A percentile compares a stretch with the other conserved stretches of the same genome.
Evolutionary conservation across 192 early-diverging fungal species (phyloP).

Genomic region (Backusella circina): DNA sequence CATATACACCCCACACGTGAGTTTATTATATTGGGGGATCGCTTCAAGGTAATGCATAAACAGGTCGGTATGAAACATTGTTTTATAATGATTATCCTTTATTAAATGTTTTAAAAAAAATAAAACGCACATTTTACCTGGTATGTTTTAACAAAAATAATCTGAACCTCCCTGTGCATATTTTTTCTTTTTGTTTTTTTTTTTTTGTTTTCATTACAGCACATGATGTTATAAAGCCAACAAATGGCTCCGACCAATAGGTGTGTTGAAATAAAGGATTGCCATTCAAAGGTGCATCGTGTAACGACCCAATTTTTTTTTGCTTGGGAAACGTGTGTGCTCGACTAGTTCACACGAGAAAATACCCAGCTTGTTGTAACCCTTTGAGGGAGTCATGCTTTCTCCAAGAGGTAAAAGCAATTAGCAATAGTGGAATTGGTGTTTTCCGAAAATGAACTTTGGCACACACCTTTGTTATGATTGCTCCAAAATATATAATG

Average conservation of each 20-base stretch:
- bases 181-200: neutral
- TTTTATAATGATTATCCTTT: neutral
- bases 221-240: neutral
- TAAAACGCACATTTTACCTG: neutral
- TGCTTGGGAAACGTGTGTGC: neutral
- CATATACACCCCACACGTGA: neutral
- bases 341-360: neutral
- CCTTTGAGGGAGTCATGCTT: neutral
- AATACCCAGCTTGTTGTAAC: neutral
- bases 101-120: neutral
- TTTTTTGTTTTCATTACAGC: neutral
- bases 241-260: neutral
- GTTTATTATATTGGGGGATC: conserved; percentile 1
- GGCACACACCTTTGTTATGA: neutral
- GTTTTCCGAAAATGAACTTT: neutral
- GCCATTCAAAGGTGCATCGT: neutral
- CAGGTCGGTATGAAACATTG: neutral
- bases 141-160: neutral
- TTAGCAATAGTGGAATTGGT: neutral
- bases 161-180: neutral
- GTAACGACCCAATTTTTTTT: neutral
- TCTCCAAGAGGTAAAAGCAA: neutral
- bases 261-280: neutral
- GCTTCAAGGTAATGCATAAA: neutral
- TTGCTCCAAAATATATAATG: neutral